phyloP scores from a whole-genome alignment of 2,329 filamentous ascomycete genomes.

The Epichloe elymi region DNA sequence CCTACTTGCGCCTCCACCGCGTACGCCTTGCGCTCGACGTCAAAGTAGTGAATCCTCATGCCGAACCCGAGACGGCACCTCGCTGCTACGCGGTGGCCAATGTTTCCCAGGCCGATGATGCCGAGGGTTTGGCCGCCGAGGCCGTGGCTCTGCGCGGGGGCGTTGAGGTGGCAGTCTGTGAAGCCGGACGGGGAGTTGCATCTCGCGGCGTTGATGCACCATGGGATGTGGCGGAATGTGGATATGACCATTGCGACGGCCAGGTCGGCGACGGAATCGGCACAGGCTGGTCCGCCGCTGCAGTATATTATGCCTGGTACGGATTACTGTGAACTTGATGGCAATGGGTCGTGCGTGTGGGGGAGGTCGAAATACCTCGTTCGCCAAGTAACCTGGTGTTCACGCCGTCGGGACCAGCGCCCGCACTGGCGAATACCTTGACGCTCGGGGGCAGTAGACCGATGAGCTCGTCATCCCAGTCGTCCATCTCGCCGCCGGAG shows the following conservation, averaged over 20 bases:
- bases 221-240: conserved; percentile 54
- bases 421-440: conserved; percentile 50
- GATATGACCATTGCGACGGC: conserved; percentile 55
- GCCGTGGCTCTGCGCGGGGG: conserved; percentile 48
- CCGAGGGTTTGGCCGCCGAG: conserved; percentile 48
- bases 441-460: conserved; percentile 39
- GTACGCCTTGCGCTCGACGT: conserved; percentile 36
- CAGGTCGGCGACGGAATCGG: conserved; percentile 61
- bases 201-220: conserved; percentile 45
- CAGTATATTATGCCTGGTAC: conserved; percentile 51
- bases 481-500: conserved; percentile 53
- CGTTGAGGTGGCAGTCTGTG: conserved; percentile 43
- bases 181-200: conserved; percentile 28
- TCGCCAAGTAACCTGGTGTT: conserved; percentile 47
- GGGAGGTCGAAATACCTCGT: conserved; percentile 28
- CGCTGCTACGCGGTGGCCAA: conserved; percentile 49
- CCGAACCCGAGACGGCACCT: conserved; percentile 40
- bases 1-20: conserved; percentile 26
- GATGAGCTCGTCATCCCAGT: conserved; percentile 49
- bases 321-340: background rate
- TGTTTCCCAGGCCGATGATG: conserved; percentile 56
- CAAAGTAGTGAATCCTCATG: conserved; percentile 54
- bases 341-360: too few species aligned
- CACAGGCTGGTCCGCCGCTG: conserved; percentile 57
- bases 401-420: conserved; percentile 55